These are phyloP conservation scores for Arachis stenosperma DNA, from an alignment of 306 rosid species.

Conservation along the genomic window DNA sequence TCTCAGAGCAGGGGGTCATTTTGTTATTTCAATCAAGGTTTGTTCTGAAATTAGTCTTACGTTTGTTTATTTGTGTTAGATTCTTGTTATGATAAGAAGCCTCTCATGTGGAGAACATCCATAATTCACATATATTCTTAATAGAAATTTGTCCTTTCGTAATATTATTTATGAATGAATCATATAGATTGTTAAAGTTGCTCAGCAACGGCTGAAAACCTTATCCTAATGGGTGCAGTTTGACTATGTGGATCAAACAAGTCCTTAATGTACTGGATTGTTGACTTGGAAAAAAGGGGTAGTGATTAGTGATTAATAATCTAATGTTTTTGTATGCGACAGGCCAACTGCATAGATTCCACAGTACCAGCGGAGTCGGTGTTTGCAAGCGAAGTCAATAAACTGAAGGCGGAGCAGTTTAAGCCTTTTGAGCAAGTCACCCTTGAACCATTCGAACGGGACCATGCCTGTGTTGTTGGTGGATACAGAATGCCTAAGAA, in stretches of 20 bases:
- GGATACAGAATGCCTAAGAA: constrained; percentile 74
- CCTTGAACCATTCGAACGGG: constrained; percentile 88
- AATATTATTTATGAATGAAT: background rate
- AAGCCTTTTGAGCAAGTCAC: constrained; percentile 90
- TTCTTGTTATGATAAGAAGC: background rate
- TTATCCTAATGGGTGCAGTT: too few species aligned
- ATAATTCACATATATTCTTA: background rate
- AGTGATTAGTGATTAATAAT: too few species aligned
- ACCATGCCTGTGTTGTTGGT: constrained; percentile 95
- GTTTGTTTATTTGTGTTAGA: too few species aligned
- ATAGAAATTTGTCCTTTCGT: background rate
- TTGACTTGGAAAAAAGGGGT: too few species aligned
- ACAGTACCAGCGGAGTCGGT: constrained; percentile 82
- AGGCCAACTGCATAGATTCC: constrained; percentile 95
- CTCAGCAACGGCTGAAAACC: background rate
- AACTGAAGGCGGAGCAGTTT: constrained; percentile 83
- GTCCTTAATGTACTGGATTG: too few species aligned
- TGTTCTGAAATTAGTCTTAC: constrained; percentile 5
- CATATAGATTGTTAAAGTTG: background rate
- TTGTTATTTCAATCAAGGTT: constrained; percentile 94
- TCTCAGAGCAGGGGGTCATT: constrained; percentile 88
- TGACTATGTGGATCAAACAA: too few species aligned
- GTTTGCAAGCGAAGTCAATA: constrained; percentile 76
- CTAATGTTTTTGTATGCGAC: background rate
- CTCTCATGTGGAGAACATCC: background rate